phyloP scores from a whole-genome alignment of 1,139 yeast species.

The Meyerozyma athensensis region DNA sequence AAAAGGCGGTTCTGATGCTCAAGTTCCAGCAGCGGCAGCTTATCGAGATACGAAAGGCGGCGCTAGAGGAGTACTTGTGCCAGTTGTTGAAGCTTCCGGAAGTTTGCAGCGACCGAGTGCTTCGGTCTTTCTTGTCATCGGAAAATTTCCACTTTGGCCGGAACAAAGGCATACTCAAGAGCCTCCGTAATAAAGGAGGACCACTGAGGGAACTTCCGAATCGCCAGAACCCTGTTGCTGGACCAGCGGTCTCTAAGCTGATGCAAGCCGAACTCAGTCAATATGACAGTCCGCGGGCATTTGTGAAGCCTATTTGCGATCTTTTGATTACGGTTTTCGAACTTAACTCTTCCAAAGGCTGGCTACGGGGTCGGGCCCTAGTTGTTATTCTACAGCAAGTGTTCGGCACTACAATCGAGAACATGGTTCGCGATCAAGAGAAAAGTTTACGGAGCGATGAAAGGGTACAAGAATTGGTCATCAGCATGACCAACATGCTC shows the following conservation, averaged over 20 bases:
- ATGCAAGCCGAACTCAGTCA: slow-evolving; percentile 41
- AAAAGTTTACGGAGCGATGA: slow-evolving; percentile 41
- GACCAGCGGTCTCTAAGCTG: slow-evolving; percentile 20
- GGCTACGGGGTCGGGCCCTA: slow-evolving; percentile 84
- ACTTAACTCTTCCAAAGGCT: slow-evolving; percentile 57
- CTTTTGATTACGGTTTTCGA: slow-evolving; percentile 67
- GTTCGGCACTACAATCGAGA: slow-evolving; percentile 84
- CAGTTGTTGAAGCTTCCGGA: slow-evolving; percentile 55
- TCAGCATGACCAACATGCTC: slow-evolving; percentile 39
- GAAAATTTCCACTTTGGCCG: slow-evolving; percentile 42
- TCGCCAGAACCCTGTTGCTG: not conserved
- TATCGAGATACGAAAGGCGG: slow-evolving; percentile 59
- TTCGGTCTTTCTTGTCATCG: slow-evolving; percentile 73
- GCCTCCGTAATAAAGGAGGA: not conserved
- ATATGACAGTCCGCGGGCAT: slow-evolving; percentile 36
- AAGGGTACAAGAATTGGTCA: slow-evolving; percentile 43
- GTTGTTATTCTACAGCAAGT: slow-evolving; percentile 79
- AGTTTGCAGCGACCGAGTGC: slow-evolving; percentile 69
- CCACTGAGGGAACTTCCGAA: not conserved
- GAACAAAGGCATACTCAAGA: not conserved
- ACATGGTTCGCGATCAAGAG: slow-evolving; percentile 47
- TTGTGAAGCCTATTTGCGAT: slow-evolving; percentile 82
- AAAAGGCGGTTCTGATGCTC: slow-evolving; percentile 56
- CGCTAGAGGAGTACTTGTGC: slow-evolving; percentile 60
- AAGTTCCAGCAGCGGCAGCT: slow-evolving; percentile 60